These are phyloP conservation scores for Bocquillonia castaneifolia DNA, from an alignment of 441 rosid genomes.

Conservation along the genomic window DNA sequence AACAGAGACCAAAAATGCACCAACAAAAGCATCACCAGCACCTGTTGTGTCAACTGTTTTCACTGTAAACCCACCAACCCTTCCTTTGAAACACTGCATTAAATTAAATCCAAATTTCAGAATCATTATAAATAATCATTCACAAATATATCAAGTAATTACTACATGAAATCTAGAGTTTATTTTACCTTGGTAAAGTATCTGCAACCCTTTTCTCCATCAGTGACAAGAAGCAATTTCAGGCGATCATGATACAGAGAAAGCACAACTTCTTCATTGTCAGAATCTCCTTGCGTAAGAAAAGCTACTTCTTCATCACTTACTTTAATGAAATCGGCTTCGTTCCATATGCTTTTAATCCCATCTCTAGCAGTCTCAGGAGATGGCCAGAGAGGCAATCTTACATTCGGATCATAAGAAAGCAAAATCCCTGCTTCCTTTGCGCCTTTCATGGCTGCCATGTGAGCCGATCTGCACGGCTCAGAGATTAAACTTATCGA, in stretches of 20 bases:
- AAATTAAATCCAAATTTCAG: too few relatives aligned
- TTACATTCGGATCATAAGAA: constrained; percentile 65
- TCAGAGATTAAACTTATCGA: constrained; percentile 69
- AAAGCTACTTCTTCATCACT: constrained; percentile 61
- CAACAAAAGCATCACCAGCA: constrained; percentile 77
- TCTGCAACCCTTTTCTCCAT: constrained; percentile 71
- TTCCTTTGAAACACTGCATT: constrained; percentile 52
- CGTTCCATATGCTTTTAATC: constrained; percentile 61
- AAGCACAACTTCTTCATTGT: constrained; percentile 51
- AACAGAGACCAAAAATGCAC: constrained; percentile 41
- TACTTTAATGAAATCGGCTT: constrained; percentile 63
- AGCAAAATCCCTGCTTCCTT: constrained; percentile 50
- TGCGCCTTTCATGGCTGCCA: constrained; percentile 72
- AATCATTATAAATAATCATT: neutral
- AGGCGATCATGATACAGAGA: constrained; percentile 50
- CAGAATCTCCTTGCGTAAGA: constrained; percentile 43
- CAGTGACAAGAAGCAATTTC: constrained; percentile 60
- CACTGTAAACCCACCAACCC: constrained; percentile 44
- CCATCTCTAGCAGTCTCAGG: constrained; percentile 48
- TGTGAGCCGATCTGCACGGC: constrained; percentile 63
- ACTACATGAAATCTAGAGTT: too few relatives aligned
- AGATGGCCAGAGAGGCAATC: constrained; percentile 71
- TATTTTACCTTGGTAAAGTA: constrained; percentile 48
- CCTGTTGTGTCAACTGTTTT: constrained; percentile 66
- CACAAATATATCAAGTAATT: neutral